A percentile compares a stretch with the other conserved stretches of the same genome.
Conservation (phyloP, 2,329 filamentous ascomycete species). For the Pyrenophora seminiperda region DNA sequence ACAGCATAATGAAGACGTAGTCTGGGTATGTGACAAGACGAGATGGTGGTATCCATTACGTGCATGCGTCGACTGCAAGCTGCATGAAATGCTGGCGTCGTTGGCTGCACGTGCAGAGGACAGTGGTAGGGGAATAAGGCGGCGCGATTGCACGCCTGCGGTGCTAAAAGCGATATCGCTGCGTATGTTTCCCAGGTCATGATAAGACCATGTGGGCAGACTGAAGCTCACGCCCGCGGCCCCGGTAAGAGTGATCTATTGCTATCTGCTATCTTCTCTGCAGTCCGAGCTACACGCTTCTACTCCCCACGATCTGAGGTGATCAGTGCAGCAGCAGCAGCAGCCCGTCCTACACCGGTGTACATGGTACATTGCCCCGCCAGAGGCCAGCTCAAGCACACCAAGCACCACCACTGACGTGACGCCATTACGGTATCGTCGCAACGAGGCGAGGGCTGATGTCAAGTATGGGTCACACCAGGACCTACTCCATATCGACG, state of each 20-base stretch:
- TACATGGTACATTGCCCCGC: conserved; percentile 28
- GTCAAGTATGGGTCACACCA: conserved; percentile 33
- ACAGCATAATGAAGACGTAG: background rate
- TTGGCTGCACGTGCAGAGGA: conserved; percentile 20
- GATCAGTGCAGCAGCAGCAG: no score
- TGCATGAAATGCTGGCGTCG: background rate
- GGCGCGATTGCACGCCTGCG: conserved; percentile 15
- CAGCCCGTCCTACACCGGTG: conserved; percentile 2
- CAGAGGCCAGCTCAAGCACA: conserved; percentile 5
- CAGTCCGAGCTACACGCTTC: conserved; percentile 7
- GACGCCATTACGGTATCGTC: conserved; percentile 3
- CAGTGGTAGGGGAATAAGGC: conserved; percentile 5
- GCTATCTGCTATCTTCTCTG: no score
- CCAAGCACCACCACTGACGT: conserved; percentile 4
- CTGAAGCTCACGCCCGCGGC: conserved; percentile 1
- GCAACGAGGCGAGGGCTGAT: conserved; percentile 1
- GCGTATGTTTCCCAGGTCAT: conserved; percentile 17
- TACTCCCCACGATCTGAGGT: background rate
- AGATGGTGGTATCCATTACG: background rate
- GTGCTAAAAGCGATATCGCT: conserved; percentile 30
- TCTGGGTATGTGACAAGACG: no score
- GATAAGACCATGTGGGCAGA: conserved; percentile 20
- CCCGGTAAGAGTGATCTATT: conserved; percentile 20
- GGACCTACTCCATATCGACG: conserved; percentile 46
- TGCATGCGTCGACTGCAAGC: background rate